phyloP scores from a whole-genome alignment of 2,329 filamentous ascomycete species.

The Venturia effusa region DNA sequence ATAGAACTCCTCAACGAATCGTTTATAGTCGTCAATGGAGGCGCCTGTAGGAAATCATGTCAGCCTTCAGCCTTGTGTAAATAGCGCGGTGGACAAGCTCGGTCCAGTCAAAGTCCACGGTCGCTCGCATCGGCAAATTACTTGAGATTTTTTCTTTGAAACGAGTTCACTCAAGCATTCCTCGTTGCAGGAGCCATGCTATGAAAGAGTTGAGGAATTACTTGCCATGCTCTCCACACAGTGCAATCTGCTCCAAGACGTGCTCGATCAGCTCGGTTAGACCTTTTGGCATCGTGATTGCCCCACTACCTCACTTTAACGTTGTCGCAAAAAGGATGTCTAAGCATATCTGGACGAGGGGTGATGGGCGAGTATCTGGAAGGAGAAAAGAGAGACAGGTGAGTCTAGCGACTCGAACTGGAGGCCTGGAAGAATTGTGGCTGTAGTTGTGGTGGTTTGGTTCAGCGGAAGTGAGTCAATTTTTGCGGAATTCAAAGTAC shows the following conservation, averaged over 20 bases:
- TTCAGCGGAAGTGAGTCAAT: background rate
- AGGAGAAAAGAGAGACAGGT: no score
- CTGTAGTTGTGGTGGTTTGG: background rate
- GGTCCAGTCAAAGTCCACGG: background rate
- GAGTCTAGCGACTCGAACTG: background rate
- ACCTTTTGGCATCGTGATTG: slow-evolving; percentile 33
- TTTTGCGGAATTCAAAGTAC: background rate
- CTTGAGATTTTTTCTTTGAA: background rate
- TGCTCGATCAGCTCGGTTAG: slow-evolving; percentile 48
- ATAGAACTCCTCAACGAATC: slow-evolving; percentile 28
- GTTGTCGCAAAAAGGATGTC: background rate
- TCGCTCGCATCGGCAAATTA: background rate
- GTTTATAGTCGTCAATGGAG: slow-evolving; percentile 28
- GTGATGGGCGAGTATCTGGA: background rate
- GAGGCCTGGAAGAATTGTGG: background rate
- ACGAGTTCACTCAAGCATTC: background rate
- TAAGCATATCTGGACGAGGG: background rate
- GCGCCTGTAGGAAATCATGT: slow-evolving; percentile 23
- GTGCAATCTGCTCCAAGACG: slow-evolving; percentile 47
- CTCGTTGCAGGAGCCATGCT: background rate
- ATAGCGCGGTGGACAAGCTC: background rate
- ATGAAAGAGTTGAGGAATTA: background rate
- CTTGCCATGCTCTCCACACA: slow-evolving; percentile 46
- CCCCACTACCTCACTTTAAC: background rate
- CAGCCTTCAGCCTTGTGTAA: background rate